Percentiles rank a stretch among this genome's conserved stretches.
Conservation (phyloP, 2,329 filamentous ascomycete genomes). For the Exophiala sideris region DNA sequence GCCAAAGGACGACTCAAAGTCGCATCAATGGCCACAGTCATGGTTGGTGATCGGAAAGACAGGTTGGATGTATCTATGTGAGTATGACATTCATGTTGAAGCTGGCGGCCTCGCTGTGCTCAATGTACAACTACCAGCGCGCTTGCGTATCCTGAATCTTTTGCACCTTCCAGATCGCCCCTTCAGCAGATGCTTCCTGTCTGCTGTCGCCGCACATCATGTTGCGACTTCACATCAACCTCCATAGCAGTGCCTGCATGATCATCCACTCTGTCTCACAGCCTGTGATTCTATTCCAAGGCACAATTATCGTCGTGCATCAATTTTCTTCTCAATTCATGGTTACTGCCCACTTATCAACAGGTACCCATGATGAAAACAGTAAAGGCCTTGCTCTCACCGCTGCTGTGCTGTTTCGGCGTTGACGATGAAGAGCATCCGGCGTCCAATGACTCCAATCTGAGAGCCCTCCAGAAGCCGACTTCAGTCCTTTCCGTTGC, state of each 20-base stretch:
- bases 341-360: constrained; percentile 7
- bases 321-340: constrained; percentile 14
- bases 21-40: no score
- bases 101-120: no score
- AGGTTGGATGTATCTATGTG: no score
- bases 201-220: background rate
- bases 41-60: no score
- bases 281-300: background rate
- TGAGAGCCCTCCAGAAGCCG: constrained; percentile 8
- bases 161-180: no score
- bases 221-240: background rate
- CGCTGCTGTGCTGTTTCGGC: constrained; percentile 17
- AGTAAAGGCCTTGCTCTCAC: constrained; percentile 9
- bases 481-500: constrained; percentile 18
- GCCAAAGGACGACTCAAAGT: no score
- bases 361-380: constrained; percentile 9
- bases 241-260: background rate
- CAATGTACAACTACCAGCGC: no score
- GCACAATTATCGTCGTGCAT: constrained; percentile 12
- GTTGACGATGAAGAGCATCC: constrained; percentile 3
- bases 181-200: no score
- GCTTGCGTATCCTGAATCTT: no score
- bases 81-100: no score
- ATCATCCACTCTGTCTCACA: background rate
- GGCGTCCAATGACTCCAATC: constrained; percentile 13